A percentile compares a stretch with the other conserved stretches of the same genome.
Evolutionary conservation across 176 grass and related monocot genomes (phyloP).

Genomic region (Carex kokanica): DNA sequence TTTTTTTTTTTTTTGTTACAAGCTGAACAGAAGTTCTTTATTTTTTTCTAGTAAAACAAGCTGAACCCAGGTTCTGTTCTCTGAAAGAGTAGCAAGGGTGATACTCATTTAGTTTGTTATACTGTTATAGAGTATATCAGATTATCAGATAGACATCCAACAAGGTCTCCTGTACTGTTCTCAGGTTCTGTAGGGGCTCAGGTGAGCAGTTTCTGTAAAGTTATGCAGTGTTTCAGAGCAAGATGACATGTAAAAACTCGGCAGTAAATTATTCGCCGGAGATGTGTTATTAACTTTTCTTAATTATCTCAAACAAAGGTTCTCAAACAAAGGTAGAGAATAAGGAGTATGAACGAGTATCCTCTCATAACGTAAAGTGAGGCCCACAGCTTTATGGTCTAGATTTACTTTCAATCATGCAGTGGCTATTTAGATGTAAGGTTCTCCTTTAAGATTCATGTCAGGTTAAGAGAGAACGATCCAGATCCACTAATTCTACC

Average conservation of each 20-base stretch:
- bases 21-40: neutral
- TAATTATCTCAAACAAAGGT: neutral
- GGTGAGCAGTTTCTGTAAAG: neutral
- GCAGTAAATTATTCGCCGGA: neutral
- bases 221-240: neutral
- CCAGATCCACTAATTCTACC: no score
- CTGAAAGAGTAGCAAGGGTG: neutral
- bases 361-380: no score
- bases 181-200: neutral
- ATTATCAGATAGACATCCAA: neutral
- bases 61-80: neutral
- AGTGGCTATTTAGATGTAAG: no score
- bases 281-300: neutral
- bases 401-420: no score
- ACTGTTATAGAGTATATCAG: neutral
- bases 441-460: no score
- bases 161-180: neutral
- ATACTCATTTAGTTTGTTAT: neutral
- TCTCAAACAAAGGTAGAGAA: neutral
- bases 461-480: no score
- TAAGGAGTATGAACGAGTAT: no score
- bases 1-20: neutral
- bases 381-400: no score
- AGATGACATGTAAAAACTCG: neutral
- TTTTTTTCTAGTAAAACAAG: neutral